Percentiles rank a stretch among this genome's conserved stretches.
phyloP scores from a whole-genome alignment of 2,329 filamentous ascomycete species.

The Tolypocladium capitatum region DNA sequence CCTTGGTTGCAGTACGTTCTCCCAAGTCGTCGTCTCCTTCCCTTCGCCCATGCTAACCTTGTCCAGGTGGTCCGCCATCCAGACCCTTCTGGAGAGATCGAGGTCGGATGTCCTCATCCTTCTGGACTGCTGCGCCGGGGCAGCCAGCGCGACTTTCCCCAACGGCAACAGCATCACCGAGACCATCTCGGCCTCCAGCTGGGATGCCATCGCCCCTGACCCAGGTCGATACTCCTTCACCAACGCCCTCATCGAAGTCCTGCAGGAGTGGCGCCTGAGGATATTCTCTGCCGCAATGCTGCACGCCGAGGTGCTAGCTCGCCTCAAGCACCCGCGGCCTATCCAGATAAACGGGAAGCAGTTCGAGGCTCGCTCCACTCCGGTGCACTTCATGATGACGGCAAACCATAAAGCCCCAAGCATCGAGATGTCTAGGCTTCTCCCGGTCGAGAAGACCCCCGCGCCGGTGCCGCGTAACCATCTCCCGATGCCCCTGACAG shows the following conservation, averaged over 20 bases:
- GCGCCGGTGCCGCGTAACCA: slow-evolving; percentile 11
- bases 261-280: slow-evolving; percentile 41
- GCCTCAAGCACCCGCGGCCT: slow-evolving; percentile 44
- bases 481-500: slow-evolving; percentile 9
- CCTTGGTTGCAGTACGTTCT: slow-evolving; percentile 39
- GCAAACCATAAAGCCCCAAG: slow-evolving; percentile 44
- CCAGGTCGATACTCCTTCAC: slow-evolving; percentile 48
- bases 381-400: slow-evolving; percentile 52
- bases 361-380: slow-evolving; percentile 44
- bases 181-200: slow-evolving; percentile 48
- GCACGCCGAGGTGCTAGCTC: slow-evolving; percentile 46
- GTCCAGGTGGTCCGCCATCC: slow-evolving; percentile 43
- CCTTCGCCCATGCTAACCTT: slow-evolving; percentile 2
- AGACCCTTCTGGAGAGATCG: slow-evolving; percentile 43
- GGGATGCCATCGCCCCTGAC: slow-evolving; percentile 47
- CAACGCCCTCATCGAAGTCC: slow-evolving; percentile 43
- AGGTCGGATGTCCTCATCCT: slow-evolving; percentile 44
- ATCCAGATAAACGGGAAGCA: slow-evolving; percentile 43
- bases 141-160: slow-evolving; percentile 45
- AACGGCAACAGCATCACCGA: slow-evolving; percentile 46
- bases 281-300: slow-evolving; percentile 48
- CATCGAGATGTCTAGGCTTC: slow-evolving; percentile 36
- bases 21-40: neutral
- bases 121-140: slow-evolving; percentile 46
- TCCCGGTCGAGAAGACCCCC: slow-evolving; percentile 11